Evolutionary conservation across 2,329 filamentous ascomycete species (phyloP), one percentile per base, ranked within the genome.

Genomic region (Oidium heveae): DNA sequence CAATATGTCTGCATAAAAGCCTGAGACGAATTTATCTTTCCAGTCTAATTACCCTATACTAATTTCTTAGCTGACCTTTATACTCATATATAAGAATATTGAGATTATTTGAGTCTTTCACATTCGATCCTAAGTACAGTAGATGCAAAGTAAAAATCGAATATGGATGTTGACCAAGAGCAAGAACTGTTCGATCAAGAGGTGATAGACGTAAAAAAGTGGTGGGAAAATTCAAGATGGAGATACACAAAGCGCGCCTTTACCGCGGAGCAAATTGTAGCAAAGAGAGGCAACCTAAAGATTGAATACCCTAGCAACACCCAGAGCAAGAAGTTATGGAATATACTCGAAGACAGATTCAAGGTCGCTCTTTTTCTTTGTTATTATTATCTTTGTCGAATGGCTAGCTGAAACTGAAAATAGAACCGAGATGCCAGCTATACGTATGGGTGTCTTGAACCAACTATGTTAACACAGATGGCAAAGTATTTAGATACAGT

Each of bases 381-480:
- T 4, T 12, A 9, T 33, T 50, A 53, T 39, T 18, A 4, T 15
- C 37, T 9, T 41, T 4, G 37, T 41, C 13, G 13, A 18, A 15
- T 41, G 4, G 37, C 37, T 18, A 41, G 37, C 37, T 41, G 18
- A 41, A 4, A 6, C 37, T 41, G 20, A 22, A 44, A 16, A 56
- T 61, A 94, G 85, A 84, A 76, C 65, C 79, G 79, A 63, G 84
- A 91, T 65, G 85, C 85, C 51, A 93, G 86, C 70, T 94, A 82
- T 72, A 98, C 91, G 56, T 98, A 95, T 66, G 91, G 91, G 64
- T 96, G 91, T 71, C 75, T 98, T 60, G 91, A 98, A 66, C 91
- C 91, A 12, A 94, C 94, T 55, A 95, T 95, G 85, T 77, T 98
- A 67, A 96, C 91, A 32, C 91, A 98, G 69, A 98, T 98, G 91